Conservation (phyloP, 2,329 filamentous ascomycete species). For the Nigrograna mackinnonii region DNA sequence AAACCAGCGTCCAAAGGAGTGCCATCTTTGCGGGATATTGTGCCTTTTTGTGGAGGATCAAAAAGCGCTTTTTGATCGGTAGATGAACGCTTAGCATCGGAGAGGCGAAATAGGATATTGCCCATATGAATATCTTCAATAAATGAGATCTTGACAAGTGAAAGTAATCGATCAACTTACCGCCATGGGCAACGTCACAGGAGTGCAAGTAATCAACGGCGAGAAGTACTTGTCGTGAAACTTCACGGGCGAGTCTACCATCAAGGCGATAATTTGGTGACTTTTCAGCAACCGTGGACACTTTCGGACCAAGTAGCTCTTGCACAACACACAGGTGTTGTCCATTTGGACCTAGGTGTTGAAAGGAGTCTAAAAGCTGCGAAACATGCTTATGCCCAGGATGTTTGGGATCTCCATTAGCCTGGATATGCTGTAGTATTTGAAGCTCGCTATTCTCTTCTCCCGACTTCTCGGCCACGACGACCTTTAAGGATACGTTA, state of each 20-base stretch:
- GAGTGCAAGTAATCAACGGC: slow-evolving; percentile 8
- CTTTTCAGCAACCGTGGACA: background rate
- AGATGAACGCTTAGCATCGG: background rate
- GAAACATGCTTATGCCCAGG: background rate
- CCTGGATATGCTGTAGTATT: background rate
- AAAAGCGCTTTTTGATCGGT: background rate
- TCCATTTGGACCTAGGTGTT: background rate
- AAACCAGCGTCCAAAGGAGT: slow-evolving; percentile 2
- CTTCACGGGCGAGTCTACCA: background rate
- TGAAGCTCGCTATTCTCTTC: background rate
- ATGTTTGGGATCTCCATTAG: background rate
- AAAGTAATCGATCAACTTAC: background rate
- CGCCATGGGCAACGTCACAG: slow-evolving; percentile 4
- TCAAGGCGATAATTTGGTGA: slow-evolving; percentile 1
- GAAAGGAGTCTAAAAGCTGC: slow-evolving; percentile 1
- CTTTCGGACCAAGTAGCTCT: slow-evolving; percentile 3
- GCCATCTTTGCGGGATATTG: slow-evolving; percentile 2
- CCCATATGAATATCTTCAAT: slow-evolving; percentile 1
- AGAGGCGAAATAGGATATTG: slow-evolving; percentile 5
- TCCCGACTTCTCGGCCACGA: background rate
- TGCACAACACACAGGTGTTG: slow-evolving; percentile 2
- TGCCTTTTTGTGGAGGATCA: background rate
- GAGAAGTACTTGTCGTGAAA: slow-evolving; percentile 2
- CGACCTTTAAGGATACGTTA: slow-evolving; percentile 1
- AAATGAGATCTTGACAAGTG: background rate